A percentile compares a stretch with the other conserved stretches of the same genome.
phyloP scores from a whole-genome alignment of 2,329 filamentous ascomycete species.

The Botryosphaeria agaves region DNA sequence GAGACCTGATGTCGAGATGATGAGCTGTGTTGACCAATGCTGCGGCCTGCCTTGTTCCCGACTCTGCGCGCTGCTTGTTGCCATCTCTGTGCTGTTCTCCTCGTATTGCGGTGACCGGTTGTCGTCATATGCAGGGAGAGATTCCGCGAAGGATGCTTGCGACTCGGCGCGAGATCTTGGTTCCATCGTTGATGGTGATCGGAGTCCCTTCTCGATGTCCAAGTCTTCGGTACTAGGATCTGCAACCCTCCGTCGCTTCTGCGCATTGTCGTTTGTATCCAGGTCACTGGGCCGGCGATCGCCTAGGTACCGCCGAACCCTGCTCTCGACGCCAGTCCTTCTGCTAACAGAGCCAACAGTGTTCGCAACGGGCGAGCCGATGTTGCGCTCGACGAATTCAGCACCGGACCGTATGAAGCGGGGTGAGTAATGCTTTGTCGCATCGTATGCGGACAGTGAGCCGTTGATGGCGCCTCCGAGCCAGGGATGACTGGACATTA shows the following conservation, averaged over 20 bases:
- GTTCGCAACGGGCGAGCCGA: conserved; percentile 66
- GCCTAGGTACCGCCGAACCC: conserved; percentile 68
- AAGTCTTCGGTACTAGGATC: conserved; percentile 19
- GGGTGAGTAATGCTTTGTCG: conserved; percentile 79
- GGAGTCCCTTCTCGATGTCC: conserved; percentile 30
- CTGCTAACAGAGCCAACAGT: conserved; percentile 72
- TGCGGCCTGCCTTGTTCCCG: conserved; percentile 14
- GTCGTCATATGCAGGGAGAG: conserved; percentile 71
- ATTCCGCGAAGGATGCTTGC: conserved; percentile 51
- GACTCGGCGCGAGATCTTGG: conserved; percentile 21
- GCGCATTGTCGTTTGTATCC: conserved; percentile 15
- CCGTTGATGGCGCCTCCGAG: conserved; percentile 72
- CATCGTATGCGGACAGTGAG: conserved; percentile 70
- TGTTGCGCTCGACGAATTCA: conserved; percentile 77
- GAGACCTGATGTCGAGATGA: conserved; percentile 80
- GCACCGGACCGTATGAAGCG: conserved; percentile 73
- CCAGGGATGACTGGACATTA: conserved; percentile 77
- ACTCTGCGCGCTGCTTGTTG: conserved; percentile 11
- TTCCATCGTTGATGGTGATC: conserved; percentile 6
- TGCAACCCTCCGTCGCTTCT: conserved; percentile 27
- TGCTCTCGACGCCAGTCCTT: conserved; percentile 73
- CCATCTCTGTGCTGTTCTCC: conserved; percentile 25
- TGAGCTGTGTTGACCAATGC: conserved; percentile 64
- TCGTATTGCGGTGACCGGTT: conserved; percentile 59
- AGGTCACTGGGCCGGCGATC: conserved; percentile 36